Conservation (phyloP, 345 rosid genomes). For the Litchi chinensis region DNA sequence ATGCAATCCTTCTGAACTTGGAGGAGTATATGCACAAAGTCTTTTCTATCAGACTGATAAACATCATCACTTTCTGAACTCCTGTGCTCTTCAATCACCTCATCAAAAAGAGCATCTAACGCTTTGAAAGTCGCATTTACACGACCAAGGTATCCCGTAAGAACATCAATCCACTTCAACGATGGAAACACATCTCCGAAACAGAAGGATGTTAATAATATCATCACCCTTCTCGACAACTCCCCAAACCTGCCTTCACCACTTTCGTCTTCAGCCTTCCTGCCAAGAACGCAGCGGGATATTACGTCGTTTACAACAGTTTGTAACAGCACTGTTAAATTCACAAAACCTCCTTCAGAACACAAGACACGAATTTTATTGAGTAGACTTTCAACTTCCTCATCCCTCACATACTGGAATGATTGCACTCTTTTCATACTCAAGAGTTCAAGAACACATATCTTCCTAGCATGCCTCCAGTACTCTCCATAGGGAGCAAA, state of each 20-base stretch:
- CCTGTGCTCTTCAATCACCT: conserved; percentile 23
- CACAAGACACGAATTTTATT: not conserved
- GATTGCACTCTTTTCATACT: not conserved
- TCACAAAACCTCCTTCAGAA: not conserved
- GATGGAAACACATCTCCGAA: conserved; percentile 21
- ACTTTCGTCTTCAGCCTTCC: not conserved
- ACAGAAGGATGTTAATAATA: not conserved
- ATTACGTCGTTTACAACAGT: conserved; percentile 12
- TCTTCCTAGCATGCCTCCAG: conserved; percentile 20
- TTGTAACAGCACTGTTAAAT: conserved; percentile 5
- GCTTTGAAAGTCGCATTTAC: conserved; percentile 14
- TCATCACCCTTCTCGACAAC: not conserved
- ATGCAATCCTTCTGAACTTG: conserved; percentile 26
- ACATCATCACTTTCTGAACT: not conserved
- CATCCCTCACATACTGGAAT: not conserved
- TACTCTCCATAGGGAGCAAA: conserved; percentile 3
- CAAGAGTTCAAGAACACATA: conserved; percentile 7
- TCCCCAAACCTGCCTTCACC: not conserved
- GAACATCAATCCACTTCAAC: conserved; percentile 23
- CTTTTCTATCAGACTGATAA: conserved; percentile 17
- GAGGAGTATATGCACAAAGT: conserved; percentile 30
- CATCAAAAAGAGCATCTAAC: conserved; percentile 22
- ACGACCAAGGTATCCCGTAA: conserved; percentile 21
- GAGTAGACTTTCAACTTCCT: not conserved
- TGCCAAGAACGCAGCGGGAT: conserved; percentile 22